Conservation (phyloP, 768 basidiomycete species). For the Erythrobasidium yunnanense region DNA sequence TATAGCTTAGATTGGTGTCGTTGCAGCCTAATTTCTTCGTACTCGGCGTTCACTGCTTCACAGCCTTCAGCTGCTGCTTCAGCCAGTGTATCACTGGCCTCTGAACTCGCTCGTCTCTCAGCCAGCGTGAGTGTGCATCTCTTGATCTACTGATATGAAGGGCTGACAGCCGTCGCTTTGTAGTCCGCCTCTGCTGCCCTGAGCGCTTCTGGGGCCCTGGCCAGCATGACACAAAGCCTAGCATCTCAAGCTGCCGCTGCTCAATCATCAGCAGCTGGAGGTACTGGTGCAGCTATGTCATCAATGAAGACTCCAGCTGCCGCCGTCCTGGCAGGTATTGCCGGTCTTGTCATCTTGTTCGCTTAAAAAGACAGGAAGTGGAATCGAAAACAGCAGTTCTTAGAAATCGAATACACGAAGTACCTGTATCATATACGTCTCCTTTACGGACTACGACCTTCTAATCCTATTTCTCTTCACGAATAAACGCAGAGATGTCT, state of each 20-base stretch:
- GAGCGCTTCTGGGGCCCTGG: too few species aligned
- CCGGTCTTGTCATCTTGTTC: not conserved
- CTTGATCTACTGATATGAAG: too few species aligned
- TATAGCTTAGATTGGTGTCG: too few species aligned
- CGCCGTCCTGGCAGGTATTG: not conserved
- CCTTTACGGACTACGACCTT: too few species aligned
- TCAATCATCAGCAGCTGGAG: not conserved
- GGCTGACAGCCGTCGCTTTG: too few species aligned
- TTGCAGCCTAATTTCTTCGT: not conserved
- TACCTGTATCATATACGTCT: too few species aligned
- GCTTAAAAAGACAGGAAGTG: too few species aligned
- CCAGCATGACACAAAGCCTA: too few species aligned
- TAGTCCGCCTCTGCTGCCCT: not conserved
- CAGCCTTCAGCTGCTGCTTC: not conserved
- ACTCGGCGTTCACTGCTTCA: not conserved
- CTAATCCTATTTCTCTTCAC: too few species aligned
- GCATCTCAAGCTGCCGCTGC: not conserved
- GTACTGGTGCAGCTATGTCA: not conserved
- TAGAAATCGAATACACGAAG: too few species aligned
- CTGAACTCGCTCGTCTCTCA: not conserved
- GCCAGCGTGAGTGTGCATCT: not conserved
- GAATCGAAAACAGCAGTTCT: too few species aligned
- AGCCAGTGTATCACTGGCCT: not conserved
- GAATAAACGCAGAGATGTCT: too few species aligned
- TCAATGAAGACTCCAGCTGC: not conserved